These are phyloP conservation scores for Plasmodium inui DNA, from an alignment of 169 alveolate species.

Conservation along the genomic window DNA sequence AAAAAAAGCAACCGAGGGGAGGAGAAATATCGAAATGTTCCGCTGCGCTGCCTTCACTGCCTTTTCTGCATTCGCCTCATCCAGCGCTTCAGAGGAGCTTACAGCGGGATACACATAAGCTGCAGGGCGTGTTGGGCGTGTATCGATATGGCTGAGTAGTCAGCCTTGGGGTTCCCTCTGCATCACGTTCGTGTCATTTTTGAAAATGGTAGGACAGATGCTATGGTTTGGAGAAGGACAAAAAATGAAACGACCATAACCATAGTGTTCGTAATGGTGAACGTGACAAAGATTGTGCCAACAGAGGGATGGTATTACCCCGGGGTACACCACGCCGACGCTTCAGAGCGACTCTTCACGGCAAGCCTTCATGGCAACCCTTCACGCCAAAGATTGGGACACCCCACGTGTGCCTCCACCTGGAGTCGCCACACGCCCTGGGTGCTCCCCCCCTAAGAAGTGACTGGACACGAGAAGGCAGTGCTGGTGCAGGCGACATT, in stretches of 20 bases:
- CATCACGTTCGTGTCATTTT: not conserved
- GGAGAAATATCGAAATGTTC: not conserved
- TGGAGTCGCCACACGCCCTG: not conserved
- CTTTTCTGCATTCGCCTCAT: not conserved
- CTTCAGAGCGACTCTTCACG: not conserved
- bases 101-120: not conserved
- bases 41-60: not conserved
- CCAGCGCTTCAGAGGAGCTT: not conserved
- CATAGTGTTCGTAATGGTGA: not conserved
- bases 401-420: not conserved
- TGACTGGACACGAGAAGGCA: constrained; percentile 22
- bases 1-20: not conserved
- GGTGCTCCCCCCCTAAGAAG: not conserved
- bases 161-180: not conserved
- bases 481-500: constrained; percentile 44
- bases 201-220: not conserved
- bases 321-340: not conserved
- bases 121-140: not conserved
- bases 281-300: not conserved
- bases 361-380: too few species aligned
- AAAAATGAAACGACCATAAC: not conserved
- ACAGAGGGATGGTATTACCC: not conserved
- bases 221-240: not conserved
- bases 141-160: not conserved
- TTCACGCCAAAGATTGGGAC: not conserved